phyloP scores from a whole-genome alignment of 805 yeast genomes.

The Kluyveromyces wickerhamii region DNA sequence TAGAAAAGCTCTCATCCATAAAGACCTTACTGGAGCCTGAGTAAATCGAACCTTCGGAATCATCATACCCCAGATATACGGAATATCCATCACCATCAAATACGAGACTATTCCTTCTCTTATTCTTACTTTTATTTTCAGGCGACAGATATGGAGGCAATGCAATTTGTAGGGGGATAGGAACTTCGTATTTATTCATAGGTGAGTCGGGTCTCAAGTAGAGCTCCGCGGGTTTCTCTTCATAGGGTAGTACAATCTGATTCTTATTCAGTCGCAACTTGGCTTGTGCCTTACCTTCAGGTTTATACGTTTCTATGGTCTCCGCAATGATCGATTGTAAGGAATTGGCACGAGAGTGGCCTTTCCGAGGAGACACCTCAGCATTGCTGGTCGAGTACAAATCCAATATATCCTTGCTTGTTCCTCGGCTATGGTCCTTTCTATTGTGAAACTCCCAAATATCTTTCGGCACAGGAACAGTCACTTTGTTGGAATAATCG shows the following conservation, averaged over 20 bases:
- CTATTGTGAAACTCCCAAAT: constrained; percentile 24
- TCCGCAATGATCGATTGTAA: constrained; percentile 24
- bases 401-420: background rate
- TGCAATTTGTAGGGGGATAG: constrained; percentile 32
- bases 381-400: background rate
- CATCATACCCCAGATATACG: constrained; percentile 13
- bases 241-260: constrained; percentile 9
- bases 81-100: constrained; percentile 34
- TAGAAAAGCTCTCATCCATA: constrained; percentile 1
- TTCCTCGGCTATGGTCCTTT: background rate
- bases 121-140: constrained; percentile 21
- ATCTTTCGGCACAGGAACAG: constrained; percentile 26
- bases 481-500: constrained; percentile 22
- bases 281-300: constrained; percentile 1
- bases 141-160: constrained; percentile 35
- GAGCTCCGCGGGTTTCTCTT: constrained; percentile 13
- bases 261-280: background rate
- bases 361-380: background rate
- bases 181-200: constrained; percentile 26
- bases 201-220: constrained; percentile 32
- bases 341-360: constrained; percentile 15
- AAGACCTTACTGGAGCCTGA: constrained; percentile 3
- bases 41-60: background rate
- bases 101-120: constrained; percentile 23
- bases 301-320: constrained; percentile 15